phyloP scores from a whole-genome alignment of 2,329 filamentous ascomycete genomes.

The Ophiostoma sp. region DNA sequence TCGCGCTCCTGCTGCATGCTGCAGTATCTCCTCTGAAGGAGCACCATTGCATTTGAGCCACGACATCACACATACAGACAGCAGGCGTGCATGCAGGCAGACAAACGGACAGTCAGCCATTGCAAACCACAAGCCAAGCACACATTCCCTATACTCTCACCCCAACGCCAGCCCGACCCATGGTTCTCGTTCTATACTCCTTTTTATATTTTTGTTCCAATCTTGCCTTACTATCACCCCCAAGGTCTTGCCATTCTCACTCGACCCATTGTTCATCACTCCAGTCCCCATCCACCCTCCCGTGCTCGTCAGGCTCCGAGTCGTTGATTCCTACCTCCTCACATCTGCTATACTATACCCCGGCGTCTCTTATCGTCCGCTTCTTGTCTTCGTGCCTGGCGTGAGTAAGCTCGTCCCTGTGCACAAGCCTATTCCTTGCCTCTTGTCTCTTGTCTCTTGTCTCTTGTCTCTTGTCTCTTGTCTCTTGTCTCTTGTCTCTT shows the following conservation, averaged over 20 bases:
- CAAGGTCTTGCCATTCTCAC: constrained; percentile 4
- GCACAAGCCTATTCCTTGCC: too few species aligned
- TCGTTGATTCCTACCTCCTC: not conserved
- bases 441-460: too few species aligned
- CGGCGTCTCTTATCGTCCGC: not conserved
- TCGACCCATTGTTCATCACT: not conserved
- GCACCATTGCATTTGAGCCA: constrained; percentile 24
- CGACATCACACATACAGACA: constrained; percentile 23
- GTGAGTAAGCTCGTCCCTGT: not conserved
- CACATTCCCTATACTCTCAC: not conserved
- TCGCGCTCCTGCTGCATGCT: constrained; percentile 15
- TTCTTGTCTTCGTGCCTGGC: not conserved
- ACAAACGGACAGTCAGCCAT: not conserved
- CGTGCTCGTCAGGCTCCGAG: constrained; percentile 1
- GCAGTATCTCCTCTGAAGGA: constrained; percentile 9
- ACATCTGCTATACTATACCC: not conserved
- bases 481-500: too few species aligned
- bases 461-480: too few species aligned
- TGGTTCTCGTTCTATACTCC: not conserved
- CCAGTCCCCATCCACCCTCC: not conserved
- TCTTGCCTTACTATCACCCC: not conserved
- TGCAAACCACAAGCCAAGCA: not conserved
- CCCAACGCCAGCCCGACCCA: too few species aligned
- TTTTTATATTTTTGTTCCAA: not conserved
- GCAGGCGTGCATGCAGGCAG: not conserved